phyloP scores from a whole-genome alignment of 208 protist species.

The Leishmania mexicana region DNA sequence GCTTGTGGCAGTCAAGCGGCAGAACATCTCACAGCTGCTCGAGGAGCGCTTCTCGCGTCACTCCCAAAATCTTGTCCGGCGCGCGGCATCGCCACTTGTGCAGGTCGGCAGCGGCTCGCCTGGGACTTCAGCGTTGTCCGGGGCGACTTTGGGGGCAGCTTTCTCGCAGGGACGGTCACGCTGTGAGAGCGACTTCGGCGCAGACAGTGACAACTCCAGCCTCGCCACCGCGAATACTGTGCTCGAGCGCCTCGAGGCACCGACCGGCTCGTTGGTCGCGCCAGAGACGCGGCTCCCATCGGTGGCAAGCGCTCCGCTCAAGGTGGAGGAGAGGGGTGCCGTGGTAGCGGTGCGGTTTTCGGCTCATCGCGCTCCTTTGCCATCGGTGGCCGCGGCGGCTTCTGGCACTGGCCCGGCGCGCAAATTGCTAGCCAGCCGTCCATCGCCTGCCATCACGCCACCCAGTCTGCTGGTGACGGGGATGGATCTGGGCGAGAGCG shows the following conservation, averaged over 20 bases:
- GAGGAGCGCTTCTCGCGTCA: slow-evolving; percentile 31
- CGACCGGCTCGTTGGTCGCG: not conserved
- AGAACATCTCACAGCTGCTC: slow-evolving; percentile 28
- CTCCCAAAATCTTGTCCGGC: slow-evolving; percentile 7
- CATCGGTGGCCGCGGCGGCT: not conserved
- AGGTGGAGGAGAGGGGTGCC: not conserved
- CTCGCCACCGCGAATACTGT: not conserved
- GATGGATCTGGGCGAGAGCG: not conserved
- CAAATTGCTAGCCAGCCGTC: not conserved
- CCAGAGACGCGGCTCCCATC: not conserved
- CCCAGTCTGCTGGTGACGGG: not conserved
- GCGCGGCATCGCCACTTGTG: not conserved
- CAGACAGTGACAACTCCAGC: not conserved
- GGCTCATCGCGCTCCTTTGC: not conserved
- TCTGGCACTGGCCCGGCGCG: not conserved
- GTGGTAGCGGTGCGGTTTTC: not conserved
- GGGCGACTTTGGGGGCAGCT: not conserved
- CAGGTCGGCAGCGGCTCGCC: not conserved
- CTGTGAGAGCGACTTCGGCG: not conserved
- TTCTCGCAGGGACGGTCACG: not conserved
- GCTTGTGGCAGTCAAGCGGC: slow-evolving; percentile 17
- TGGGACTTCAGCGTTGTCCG: not conserved
- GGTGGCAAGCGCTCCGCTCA: not conserved
- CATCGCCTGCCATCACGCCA: not conserved
- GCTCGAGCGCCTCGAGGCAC: not conserved